These are phyloP conservation scores for Apiosordaria backusii DNA, from an alignment of 495 filamentous ascomycete genomes.

Conservation along the genomic window DNA sequence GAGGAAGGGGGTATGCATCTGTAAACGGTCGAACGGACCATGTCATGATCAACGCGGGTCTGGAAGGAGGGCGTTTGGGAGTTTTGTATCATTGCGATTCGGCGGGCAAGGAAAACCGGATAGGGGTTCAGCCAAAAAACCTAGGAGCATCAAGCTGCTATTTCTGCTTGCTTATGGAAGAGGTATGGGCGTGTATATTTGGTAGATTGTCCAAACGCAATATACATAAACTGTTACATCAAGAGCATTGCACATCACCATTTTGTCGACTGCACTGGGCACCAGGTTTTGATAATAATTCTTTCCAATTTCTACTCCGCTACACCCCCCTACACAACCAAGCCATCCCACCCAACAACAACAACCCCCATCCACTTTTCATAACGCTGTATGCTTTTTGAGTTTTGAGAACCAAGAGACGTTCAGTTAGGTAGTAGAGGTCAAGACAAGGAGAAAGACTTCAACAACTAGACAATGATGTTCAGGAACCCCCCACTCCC, in stretches of 20 bases:
- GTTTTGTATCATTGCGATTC: not conserved
- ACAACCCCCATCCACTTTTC: not conserved
- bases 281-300: not conserved
- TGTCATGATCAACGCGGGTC: not conserved
- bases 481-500: too few relatives aligned
- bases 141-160: not conserved
- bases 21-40: too few relatives aligned
- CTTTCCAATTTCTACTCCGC: not conserved
- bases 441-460: not conserved
- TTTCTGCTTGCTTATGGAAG: too few relatives aligned
- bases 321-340: not conserved
- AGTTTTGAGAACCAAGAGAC: not conserved
- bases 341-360: not conserved
- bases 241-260: too few relatives aligned
- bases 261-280: too few relatives aligned
- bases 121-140: not conserved
- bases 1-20: slow-evolving; percentile 64
- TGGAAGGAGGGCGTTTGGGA: not conserved
- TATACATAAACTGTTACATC: too few relatives aligned
- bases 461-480: not conserved
- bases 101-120: not conserved
- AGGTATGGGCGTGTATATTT: too few relatives aligned
- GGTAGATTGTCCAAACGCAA: too few relatives aligned
- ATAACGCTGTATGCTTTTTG: not conserved
- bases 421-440: not conserved